phyloP scores from a whole-genome alignment of 331 rosid genomes.

The Rosa hybrid region DNA sequence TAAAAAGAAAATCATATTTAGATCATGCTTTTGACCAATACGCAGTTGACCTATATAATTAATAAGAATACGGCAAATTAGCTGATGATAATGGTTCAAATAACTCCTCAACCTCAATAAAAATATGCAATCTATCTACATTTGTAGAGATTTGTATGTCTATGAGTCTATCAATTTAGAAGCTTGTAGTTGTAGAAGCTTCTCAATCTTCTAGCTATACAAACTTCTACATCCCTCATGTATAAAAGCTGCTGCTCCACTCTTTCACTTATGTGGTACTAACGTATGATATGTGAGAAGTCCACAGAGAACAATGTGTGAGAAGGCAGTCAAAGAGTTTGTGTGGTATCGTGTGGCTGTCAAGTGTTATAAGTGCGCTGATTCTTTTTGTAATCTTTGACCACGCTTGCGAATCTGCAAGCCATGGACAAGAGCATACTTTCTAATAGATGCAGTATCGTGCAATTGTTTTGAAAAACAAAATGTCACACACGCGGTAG shows the following conservation, averaged over 20 bases:
- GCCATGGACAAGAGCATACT: too few species aligned
- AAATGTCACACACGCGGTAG: too few species aligned
- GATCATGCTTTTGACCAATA: neutral
- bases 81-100: neutral
- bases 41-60: neutral
- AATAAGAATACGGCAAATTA: neutral
- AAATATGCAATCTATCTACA: neutral
- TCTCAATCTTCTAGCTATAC: neutral
- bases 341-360: too few species aligned
- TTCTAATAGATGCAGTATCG: too few species aligned
- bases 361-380: too few species aligned
- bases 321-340: neutral
- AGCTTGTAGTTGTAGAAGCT: neutral
- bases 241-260: too few species aligned
- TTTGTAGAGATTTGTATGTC: neutral
- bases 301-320: neutral
- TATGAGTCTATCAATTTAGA: neutral
- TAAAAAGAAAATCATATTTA: neutral
- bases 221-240: neutral
- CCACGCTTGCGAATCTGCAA: too few species aligned
- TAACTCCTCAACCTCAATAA: neutral
- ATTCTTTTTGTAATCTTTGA: too few species aligned
- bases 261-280: too few species aligned
- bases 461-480: too few species aligned
- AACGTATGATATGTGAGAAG: too few species aligned